Conservation (phyloP, 2,329 filamentous ascomycete species). For the Cladophialophora bantiana region DNA sequence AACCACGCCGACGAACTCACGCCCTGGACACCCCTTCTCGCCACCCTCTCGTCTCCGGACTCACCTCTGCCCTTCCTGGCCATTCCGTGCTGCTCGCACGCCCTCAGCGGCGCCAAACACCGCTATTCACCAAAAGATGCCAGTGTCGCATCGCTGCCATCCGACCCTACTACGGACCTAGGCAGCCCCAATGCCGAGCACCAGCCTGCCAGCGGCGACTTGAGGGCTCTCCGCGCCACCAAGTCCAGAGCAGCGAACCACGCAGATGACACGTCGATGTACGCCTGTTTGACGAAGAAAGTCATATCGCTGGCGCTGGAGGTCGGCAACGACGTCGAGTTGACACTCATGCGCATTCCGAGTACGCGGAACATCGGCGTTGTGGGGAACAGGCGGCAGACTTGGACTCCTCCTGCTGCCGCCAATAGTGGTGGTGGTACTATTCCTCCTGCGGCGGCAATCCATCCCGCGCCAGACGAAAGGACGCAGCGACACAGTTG, state of each 20-base stretch:
- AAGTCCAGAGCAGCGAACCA: slow-evolving; percentile 47
- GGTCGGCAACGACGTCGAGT: slow-evolving; percentile 78
- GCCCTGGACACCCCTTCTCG: slow-evolving; percentile 91
- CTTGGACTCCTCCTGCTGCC: not conserved
- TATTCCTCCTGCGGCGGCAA: not conserved
- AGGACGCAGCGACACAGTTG: not conserved
- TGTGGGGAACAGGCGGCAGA: slow-evolving; percentile 65
- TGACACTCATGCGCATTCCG: slow-evolving; percentile 86
- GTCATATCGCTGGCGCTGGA: slow-evolving; percentile 72
- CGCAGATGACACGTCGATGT: slow-evolving; percentile 68
- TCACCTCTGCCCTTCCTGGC: slow-evolving; percentile 83
- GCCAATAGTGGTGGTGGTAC: not conserved
- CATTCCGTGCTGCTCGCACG: slow-evolving; percentile 94
- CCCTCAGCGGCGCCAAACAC: slow-evolving; percentile 75
- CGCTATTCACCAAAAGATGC: slow-evolving; percentile 56
- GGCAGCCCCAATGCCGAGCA: slow-evolving; percentile 25
- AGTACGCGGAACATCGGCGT: slow-evolving; percentile 87
- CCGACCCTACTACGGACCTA: slow-evolving; percentile 17
- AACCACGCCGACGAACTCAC: slow-evolving; percentile 98
- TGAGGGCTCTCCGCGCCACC: slow-evolving; percentile 48
- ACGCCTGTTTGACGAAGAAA: slow-evolving; percentile 83
- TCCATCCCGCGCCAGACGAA: not conserved
- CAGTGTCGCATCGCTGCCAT: slow-evolving; percentile 13
- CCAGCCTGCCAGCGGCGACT: slow-evolving; percentile 50
- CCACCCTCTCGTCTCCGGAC: slow-evolving; percentile 60